These are phyloP conservation scores for Capronia epimyces DNA, from an alignment of 2,329 filamentous ascomycete genomes.

Conservation along the genomic window DNA sequence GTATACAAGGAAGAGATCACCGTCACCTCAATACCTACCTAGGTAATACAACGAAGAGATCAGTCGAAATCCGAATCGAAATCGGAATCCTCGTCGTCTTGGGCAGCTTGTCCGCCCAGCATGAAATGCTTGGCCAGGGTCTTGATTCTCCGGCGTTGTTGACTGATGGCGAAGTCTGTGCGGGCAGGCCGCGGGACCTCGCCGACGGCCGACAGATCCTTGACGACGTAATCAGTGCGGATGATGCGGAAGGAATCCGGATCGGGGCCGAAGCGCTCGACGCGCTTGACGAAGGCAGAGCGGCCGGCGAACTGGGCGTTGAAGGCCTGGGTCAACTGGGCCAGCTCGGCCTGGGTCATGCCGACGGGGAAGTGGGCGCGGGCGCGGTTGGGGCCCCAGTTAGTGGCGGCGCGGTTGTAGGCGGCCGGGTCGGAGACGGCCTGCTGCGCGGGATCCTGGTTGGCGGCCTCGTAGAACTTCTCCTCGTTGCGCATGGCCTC, in stretches of 20 bases:
- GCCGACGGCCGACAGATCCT: conserved; percentile 6
- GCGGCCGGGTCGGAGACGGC: not conserved
- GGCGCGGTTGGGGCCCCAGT: not conserved
- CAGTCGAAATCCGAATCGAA: not conserved
- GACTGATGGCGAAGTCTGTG: not conserved
- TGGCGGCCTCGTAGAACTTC: conserved; percentile 1
- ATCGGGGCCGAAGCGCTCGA: no score
- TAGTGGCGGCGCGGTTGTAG: not conserved
- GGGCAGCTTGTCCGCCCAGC: not conserved
- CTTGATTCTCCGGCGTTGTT: conserved; percentile 7
- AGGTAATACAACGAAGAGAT: no score
- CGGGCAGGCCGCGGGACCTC: conserved; percentile 12
- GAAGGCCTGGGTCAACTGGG: conserved; percentile 5
- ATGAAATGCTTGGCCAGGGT: conserved; percentile 10
- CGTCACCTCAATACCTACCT: no score
- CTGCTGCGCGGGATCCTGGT: not conserved
- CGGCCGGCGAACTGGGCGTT: conserved; percentile 16
- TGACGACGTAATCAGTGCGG: not conserved
- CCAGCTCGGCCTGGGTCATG: not conserved
- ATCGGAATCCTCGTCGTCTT: not conserved
- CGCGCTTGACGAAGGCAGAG: no score
- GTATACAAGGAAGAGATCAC: no score
- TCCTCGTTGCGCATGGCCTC: conserved; percentile 10
- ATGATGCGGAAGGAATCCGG: no score
- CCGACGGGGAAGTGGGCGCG: conserved; percentile 1